Base-by-base conservation (phyloP, 306 rosid species). In the Dicorynia guianensis region DNA sequence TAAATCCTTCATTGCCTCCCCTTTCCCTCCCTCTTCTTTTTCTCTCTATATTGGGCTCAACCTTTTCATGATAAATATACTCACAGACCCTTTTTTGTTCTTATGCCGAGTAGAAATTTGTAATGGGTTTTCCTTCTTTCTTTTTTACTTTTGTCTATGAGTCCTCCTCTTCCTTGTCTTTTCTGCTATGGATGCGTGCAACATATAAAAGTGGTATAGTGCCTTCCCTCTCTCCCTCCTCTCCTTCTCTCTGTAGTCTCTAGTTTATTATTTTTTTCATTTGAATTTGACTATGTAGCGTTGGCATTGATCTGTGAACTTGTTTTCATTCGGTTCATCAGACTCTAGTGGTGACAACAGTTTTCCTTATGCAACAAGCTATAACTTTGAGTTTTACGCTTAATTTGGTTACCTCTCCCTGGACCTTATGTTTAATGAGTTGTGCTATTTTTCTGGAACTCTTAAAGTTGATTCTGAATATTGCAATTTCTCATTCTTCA, bases 131-230 rank as follows among this genome's bases (percentile, higher is more conserved):
- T 59, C 64, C 62, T 14, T 52, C 65, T 70, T 76, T 52, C 20
- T 44, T 17, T 71, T 52, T 40, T 61, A 59, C 61, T 8, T 3
- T 1, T 6, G 71, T n/a, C n/a, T n/a, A n/a, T n/a, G 78, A 78
- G 84, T 78, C 80, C 85, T 75, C 79, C 71, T 69, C 81, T 89
- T 79, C 78, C 87, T 86, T 89, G 76, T 87, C 78, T 83, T 83
- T 74, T 83, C 89, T 76, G 84, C 89, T 71, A 83, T 89, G 85
- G 90, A 87, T 87, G 90, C 91, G 88, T 87, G 91, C 89, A 89
- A 79, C 89, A 87, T 87, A 87, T 87, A 87, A 87, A 87, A 89
- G 88, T 85, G 82, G 88, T 81, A 87, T 85, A 89, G 94, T 85
- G 83, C 79, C 4, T 20, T 50, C 72, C 14, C 54, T 18, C 77